Evolutionary conservation across 83 land plant species (phyloP), one percentile per base, ranked within the genome.

Genomic region (Thuja plicata): DNA sequence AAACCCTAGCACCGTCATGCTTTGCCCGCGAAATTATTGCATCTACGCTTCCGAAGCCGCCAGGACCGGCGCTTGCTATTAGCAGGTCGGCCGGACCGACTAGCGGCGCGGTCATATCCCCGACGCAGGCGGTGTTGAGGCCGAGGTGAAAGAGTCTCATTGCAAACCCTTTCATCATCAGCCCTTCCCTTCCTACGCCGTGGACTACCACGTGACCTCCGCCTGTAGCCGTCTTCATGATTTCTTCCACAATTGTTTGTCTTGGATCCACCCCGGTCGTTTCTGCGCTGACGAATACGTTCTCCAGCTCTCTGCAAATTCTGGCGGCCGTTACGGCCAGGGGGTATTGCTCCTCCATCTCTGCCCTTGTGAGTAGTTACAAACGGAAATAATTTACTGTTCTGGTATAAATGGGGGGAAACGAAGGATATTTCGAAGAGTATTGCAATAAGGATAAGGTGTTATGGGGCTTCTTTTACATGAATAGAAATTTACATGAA

Each of bases 61-160:
- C 99, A 19, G 99, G 99, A 32, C 99, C 99, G 35, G 99, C 99
- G 84, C 99, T 97, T 57, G 94, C 95, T 70, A 97, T 79, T 89
- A 98, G 94, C 87, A 98, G 95, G 90, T 98, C 99, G 17, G 77
- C 81, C 43, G 92, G 32, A 82, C 91, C 77, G 86, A 94, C 90
- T 21, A 94, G 94, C 2, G 99, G 99, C 6, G 95, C 89, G 74
- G 93, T 94, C 93, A 98, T 92, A 91, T 98, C 97, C 50, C 94
- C 95, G 55, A 98, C 93, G 87, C 92, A 91, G 92, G 92, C 93
- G 84, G 94, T 89, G 2, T 90, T 77, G 88, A 98, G 94, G 85
- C 99, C 99, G n/a, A 98, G 92, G 93, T 98, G 99, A 88, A 89
- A 91, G 50, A 98, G 94, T 35, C 99, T 92, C 99, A 98, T 98